A percentile compares a stretch with the other conserved stretches of the same genome.
These are phyloP conservation scores for Naganishia sp. DNA, from an alignment of 1,284 basidiomycete genomes.

Conservation along the genomic window DNA sequence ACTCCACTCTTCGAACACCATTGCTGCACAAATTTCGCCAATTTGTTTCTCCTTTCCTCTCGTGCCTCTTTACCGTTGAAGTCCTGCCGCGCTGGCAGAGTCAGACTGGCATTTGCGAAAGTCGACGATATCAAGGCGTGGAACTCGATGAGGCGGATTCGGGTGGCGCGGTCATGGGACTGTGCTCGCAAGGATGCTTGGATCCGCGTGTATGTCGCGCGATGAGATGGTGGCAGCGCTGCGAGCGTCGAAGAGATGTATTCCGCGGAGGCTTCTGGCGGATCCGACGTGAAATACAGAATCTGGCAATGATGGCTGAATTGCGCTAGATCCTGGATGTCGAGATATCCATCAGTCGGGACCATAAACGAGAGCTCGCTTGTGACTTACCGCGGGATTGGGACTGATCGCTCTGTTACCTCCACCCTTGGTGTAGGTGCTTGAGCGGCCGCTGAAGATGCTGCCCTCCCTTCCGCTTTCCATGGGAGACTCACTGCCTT, in stretches of 20 bases:
- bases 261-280: conserved; percentile 39
- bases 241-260: conserved; percentile 47
- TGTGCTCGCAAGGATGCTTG: conserved; percentile 46
- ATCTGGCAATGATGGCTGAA: conserved; percentile 48
- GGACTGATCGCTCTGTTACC: conserved; percentile 19
- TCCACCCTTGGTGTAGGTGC: conserved; percentile 20
- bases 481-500: conserved; percentile 4
- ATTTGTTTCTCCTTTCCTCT: conserved; percentile 41
- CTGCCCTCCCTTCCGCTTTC: conserved; percentile 8
- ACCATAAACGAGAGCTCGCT: not conserved
- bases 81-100: conserved; percentile 40
- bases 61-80: conserved; percentile 36
- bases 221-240: conserved; percentile 43
- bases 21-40: conserved; percentile 40
- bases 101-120: conserved; percentile 41
- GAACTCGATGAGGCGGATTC: conserved; percentile 46
- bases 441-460: conserved; percentile 2
- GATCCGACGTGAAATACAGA: conserved; percentile 43
- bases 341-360: not conserved
- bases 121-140: conserved; percentile 48
- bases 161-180: conserved; percentile 49
- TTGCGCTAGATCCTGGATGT: conserved; percentile 39
- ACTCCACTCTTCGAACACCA: conserved; percentile 44
- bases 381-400: conserved; percentile 17
- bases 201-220: conserved; percentile 47